Conservation (phyloP, 192 early-diverging fungal genomes). For the Geranomyces michiganensis region DNA sequence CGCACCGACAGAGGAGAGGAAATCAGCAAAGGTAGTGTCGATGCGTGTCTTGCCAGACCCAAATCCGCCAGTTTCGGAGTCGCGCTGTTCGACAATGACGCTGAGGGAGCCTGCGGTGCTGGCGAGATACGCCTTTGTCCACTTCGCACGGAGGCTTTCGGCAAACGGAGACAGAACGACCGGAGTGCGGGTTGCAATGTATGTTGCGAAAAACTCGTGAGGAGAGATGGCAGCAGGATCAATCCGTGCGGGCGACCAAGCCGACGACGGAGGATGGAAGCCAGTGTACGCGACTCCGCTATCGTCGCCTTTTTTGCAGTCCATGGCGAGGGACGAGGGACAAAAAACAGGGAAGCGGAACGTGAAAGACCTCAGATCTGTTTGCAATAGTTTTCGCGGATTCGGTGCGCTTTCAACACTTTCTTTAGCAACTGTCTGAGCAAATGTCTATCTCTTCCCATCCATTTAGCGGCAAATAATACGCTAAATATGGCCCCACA, state of each 20-base stretch:
- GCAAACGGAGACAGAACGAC: slow-evolving; percentile 37
- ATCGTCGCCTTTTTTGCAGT: too few relatives aligned
- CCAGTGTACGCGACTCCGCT: slow-evolving; percentile 37
- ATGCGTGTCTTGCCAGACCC: slow-evolving; percentile 28
- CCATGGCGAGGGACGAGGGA: too few relatives aligned
- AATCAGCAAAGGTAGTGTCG: slow-evolving; percentile 41
- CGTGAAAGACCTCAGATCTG: too few relatives aligned
- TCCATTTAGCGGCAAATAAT: too few relatives aligned
- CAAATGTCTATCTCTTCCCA: too few relatives aligned
- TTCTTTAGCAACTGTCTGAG: too few relatives aligned
- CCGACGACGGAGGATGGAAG: slow-evolving; percentile 45
- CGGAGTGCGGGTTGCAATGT: slow-evolving; percentile 51
- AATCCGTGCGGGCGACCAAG: slow-evolving; percentile 40
- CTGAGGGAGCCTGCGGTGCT: slow-evolving; percentile 30
- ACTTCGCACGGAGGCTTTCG: slow-evolving; percentile 8
- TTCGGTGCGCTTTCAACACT: too few relatives aligned
- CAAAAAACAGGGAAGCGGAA: too few relatives aligned
- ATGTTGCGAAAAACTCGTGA: slow-evolving; percentile 43
- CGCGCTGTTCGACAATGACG: slow-evolving; percentile 47
- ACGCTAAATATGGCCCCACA: too few relatives aligned
- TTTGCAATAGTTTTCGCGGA: too few relatives aligned
- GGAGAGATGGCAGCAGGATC: slow-evolving; percentile 33
- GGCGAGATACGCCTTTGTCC: slow-evolving; percentile 31
- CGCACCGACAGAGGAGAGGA: slow-evolving; percentile 28
- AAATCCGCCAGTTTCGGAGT: slow-evolving; percentile 30